phyloP scores from a whole-genome alignment of 805 yeast species.

The Brettanomyces sp. region DNA sequence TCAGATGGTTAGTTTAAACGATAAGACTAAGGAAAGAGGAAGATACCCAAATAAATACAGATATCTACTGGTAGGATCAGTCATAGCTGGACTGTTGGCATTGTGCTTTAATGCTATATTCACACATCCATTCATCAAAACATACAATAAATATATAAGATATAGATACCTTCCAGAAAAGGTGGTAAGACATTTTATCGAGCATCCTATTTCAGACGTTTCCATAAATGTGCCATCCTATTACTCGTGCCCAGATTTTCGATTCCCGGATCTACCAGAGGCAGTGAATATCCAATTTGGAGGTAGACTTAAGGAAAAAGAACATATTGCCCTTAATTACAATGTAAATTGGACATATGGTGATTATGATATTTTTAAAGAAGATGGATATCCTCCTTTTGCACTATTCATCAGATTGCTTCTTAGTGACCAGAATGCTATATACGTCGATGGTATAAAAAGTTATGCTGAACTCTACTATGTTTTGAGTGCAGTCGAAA shows the following conservation, averaged over 20 bases:
- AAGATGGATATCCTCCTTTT: conserved; percentile 2
- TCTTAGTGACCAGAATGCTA: conserved; percentile 16
- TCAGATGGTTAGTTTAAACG: no score
- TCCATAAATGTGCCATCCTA: conserved; percentile 34
- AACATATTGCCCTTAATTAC: conserved; percentile 10
- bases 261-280: conserved; percentile 57
- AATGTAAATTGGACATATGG: conserved; percentile 16
- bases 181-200: conserved; percentile 12
- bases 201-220: conserved; percentile 33
- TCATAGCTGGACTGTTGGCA: neutral
- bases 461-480: conserved; percentile 25
- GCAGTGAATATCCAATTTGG: conserved; percentile 43
- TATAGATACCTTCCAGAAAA: conserved; percentile 8
- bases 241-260: conserved; percentile 33
- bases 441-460: conserved; percentile 18
- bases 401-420: conserved; percentile 13
- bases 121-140: neutral
- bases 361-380: conserved; percentile 2
- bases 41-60: no score
- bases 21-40: no score
- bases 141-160: neutral
- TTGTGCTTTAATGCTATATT: neutral
- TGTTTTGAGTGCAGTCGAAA: conserved; percentile 27
- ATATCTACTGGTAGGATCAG: no score
- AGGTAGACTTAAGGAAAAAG: conserved; percentile 25